Evolutionary conservation across 371 early-diverging fungal genomes (phyloP), one percentile per base, ranked within the genome.

Genomic region (Blyttiomyces sp.): DNA sequence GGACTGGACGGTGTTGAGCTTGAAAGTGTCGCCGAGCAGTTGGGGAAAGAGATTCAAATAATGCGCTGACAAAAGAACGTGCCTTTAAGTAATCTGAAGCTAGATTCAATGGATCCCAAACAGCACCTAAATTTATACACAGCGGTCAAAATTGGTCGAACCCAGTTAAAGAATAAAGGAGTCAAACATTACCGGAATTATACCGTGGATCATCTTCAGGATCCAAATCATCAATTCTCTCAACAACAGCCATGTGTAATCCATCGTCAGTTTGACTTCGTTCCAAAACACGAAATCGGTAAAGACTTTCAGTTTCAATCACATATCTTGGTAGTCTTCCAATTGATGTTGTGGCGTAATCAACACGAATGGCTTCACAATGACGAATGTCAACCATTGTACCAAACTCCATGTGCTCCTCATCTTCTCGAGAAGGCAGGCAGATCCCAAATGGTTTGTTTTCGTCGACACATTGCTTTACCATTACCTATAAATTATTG

Each of bases 391-490:
- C n/a, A 28, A 60, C 23, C 33, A 60, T 17, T 7, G 53, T 60
- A 5, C 60, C 60, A 28, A 27, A 39, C 11, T 9, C 23, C 13
- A 52, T 9, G 31, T 60, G 53, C 32, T 24, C 9, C 13, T 9
- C 13, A n/a, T n/a, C n/a, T n/a, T 23, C 21, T 13, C 13, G 46
- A 16, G 9, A 16, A 9, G 46, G 46, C 46, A 85, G 55, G 35
- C 84, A 85, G 77, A 88, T 82, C 5, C 84, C 88, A 66, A 88
- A 86, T 11, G 13, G 39, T n/a, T n/a, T 39, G 39, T 11, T 13
- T 11, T n/a, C 39, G 11, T n/a, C 13, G 13, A 39, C 11, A n/a
- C 39, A n/a, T 43, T 42, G 26, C 72, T 73, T 49, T 74, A 63
- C 27, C 71, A 64, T 13, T 82, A 74, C 45, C 73, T 71, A 60